Evolutionary conservation across 805 yeast species (phyloP), one percentile per base, ranked within the genome.

Genomic region (Pichia scutulata): DNA sequence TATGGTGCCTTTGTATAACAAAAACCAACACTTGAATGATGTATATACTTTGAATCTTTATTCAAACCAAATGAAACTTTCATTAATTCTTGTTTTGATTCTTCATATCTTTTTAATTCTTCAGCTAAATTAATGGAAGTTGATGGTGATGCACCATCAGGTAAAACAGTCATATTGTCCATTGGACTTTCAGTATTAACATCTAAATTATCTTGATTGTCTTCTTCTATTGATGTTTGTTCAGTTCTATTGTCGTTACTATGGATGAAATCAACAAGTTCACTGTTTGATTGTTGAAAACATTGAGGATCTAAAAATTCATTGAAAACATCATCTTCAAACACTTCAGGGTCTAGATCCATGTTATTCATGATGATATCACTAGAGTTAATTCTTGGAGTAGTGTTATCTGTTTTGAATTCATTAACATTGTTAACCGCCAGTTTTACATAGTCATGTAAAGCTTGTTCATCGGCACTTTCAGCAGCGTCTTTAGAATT

Each of bases 221-320:
- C 37, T 16, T 7, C 19, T 33, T 33, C 8, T 5, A 6, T 9
- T 7, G 18, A 19, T n/a, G 9, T 7, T 33, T n/a, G 37, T n/a
- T n/a, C 37, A 16, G 19, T n/a, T n/a, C 33, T 47, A 43, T 22
- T 33, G 18, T 28, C 24, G 7, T 3, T 16, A 24, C 8, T 41
- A 14, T 33, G 41, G n/a, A 41, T 33, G 21, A 10, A 39, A 19
- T 47, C 49, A 6, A n/a, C n/a, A 9, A 25, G 12, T 18, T 45
- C 43, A 23, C 39, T 43, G 13, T 48, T 41, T 22, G 39, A 47
- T 42, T 41, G 53, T 23, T 46, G 39, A 52, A 74, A 77, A 10
- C 77, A 74, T 49, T 81, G 64, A 55, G 76, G 74, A 58, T 78
- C 81, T 48, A 78, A 65, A 49, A 78, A 77, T 58, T 81, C 85